A percentile compares a stretch with the other conserved stretches of the same genome.
These are phyloP conservation scores for Aspergillus udagawae DNA, from an alignment of 2,329 filamentous ascomycete species.

Conservation along the genomic window DNA sequence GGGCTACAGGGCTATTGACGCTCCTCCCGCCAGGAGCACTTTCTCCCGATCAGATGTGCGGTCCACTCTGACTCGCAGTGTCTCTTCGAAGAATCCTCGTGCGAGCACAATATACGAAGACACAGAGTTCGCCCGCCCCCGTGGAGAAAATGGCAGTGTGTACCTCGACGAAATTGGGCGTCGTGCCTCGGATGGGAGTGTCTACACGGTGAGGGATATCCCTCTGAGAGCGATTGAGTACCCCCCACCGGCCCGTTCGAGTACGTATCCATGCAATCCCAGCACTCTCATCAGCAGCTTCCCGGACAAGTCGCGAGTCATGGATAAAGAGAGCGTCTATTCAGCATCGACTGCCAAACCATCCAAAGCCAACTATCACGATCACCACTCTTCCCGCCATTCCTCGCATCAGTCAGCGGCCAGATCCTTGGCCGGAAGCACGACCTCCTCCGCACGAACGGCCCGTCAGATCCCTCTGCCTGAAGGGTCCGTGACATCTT, in stretches of 20 bases:
- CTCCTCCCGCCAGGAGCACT: slow-evolving; percentile 23
- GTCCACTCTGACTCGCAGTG: slow-evolving; percentile 30
- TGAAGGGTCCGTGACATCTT: slow-evolving; percentile 24
- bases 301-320: slow-evolving; percentile 30
- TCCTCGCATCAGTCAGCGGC: slow-evolving; percentile 22
- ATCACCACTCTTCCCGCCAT: slow-evolving; percentile 18
- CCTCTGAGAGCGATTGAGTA: slow-evolving; percentile 41
- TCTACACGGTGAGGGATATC: slow-evolving; percentile 32
- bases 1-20: slow-evolving; percentile 31
- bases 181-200: slow-evolving; percentile 35
- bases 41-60: slow-evolving; percentile 26
- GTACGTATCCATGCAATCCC: slow-evolving; percentile 26
- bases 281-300: slow-evolving; percentile 43
- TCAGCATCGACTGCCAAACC: slow-evolving; percentile 36
- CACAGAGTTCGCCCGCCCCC: slow-evolving; percentile 26
- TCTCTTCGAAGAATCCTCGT: slow-evolving; percentile 37
- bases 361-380: slow-evolving; percentile 25
- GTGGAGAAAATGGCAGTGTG: slow-evolving; percentile 14
- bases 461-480: slow-evolving; percentile 37
- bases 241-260: slow-evolving; percentile 23
- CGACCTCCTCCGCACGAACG: slow-evolving; percentile 29
- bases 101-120: slow-evolving; percentile 41
- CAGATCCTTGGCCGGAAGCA: slow-evolving; percentile 20
- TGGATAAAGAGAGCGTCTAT: slow-evolving; percentile 28
- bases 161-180: slow-evolving; percentile 28